These are phyloP conservation scores for Candida pseudocylindracea DNA, from an alignment of 1,139 yeast species.

Conservation along the genomic window DNA sequence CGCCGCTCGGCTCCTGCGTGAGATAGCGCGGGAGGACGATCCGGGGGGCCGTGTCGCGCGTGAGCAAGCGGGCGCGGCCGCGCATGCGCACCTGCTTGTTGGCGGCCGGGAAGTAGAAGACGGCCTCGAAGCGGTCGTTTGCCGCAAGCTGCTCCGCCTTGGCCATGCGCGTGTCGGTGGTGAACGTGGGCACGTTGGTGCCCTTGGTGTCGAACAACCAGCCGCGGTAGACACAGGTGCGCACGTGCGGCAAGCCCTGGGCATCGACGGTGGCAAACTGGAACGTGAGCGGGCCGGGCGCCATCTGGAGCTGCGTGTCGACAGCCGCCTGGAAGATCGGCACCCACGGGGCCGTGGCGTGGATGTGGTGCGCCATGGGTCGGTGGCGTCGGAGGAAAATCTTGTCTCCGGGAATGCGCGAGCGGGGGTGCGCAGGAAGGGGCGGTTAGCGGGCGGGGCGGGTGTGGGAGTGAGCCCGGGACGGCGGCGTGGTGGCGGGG, in stretches of 20 bases:
- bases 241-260: constrained; percentile 32
- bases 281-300: constrained; percentile 23
- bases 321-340: constrained; percentile 31
- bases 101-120: constrained; percentile 40
- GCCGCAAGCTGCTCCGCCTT: constrained; percentile 30
- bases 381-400: no score
- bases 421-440: no score
- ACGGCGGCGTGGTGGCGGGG: no score
- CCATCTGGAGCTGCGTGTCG: constrained; percentile 14
- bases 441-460: no score
- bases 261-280: constrained; percentile 48
- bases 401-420: no score
- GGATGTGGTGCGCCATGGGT: constrained; percentile 6
- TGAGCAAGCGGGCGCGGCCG: constrained; percentile 34
- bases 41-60: constrained; percentile 9
- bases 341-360: constrained; percentile 55
- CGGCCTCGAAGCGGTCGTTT: constrained; percentile 47
- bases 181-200: constrained; percentile 45
- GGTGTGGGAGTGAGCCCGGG: no score
- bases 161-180: constrained; percentile 50
- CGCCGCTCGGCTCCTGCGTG: constrained; percentile 2
- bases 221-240: constrained; percentile 58
- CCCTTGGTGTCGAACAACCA: constrained; percentile 49
- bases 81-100: constrained; percentile 52
- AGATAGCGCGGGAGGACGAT: constrained; percentile 2